Percentiles rank a stretch among this genome's conserved stretches.
Conservation (phyloP, 495 filamentous ascomycete genomes). For the Ascodesmis nigricans region DNA sequence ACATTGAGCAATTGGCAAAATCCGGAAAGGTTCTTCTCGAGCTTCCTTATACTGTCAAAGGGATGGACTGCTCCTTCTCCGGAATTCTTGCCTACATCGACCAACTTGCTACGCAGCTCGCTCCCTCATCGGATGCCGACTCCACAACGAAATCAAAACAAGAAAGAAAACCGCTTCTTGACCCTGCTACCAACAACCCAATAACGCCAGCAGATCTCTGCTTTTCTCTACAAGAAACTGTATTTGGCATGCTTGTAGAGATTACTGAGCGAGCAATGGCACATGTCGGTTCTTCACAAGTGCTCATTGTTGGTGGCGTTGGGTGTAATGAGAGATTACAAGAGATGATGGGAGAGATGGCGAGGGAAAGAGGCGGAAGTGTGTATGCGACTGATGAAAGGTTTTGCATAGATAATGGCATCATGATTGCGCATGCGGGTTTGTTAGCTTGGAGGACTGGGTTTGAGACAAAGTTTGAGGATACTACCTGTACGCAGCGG, state of each 20-base stretch:
- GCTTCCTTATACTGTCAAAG: constrained; percentile 87
- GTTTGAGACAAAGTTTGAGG: constrained; percentile 49
- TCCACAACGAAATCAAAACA: constrained; percentile 24
- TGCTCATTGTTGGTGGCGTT: constrained; percentile 90
- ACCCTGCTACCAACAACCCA: constrained; percentile 23
- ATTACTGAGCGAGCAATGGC: constrained; percentile 98
- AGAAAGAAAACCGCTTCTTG: constrained; percentile 25
- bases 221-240: constrained; percentile 84
- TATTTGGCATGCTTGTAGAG: constrained; percentile 92
- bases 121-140: too few relatives aligned
- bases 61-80: constrained; percentile 92
- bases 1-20: constrained; percentile 93
- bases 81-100: constrained; percentile 75
- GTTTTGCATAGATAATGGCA: constrained; percentile 97
- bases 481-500: constrained; percentile 76
- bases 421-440: constrained; percentile 98
- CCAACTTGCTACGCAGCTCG: constrained; percentile 43
- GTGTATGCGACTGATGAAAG: constrained; percentile 85
- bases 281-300: constrained; percentile 74
- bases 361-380: constrained; percentile 65
- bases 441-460: constrained; percentile 64
- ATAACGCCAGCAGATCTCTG: constrained; percentile 74
- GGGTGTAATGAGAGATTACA: constrained; percentile 92
- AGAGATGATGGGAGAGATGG: constrained; percentile 97
- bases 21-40: constrained; percentile 51